Conservation (phyloP, 257 asterid genomes). For the Solanum commersonii region DNA sequence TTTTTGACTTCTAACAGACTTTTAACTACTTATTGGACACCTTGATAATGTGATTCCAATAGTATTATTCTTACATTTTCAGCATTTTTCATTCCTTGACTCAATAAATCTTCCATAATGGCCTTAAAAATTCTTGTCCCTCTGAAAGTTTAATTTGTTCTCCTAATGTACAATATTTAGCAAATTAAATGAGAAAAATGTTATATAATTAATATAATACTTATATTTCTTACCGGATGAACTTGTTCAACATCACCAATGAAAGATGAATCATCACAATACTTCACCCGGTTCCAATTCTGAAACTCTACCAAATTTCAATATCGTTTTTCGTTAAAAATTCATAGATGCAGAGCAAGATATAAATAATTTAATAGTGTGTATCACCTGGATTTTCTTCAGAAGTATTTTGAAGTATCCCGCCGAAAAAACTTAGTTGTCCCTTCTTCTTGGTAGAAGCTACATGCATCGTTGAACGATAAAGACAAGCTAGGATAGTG, state of each 20-base stretch:
- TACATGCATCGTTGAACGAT: conserved; percentile 3
- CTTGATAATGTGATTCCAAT: too few species aligned
- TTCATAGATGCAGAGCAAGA: background rate
- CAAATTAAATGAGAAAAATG: background rate
- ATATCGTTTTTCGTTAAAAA: background rate
- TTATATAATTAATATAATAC: background rate
- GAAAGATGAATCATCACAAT: conserved; percentile 74
- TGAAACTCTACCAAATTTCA: conserved; percentile 38
- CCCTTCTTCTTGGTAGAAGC: conserved; percentile 46
- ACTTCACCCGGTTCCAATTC: conserved; percentile 66
- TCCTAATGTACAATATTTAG: background rate
- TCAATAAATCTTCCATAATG: background rate
- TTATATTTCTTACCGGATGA: conserved; percentile 34
- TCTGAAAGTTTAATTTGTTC: conserved; percentile 16
- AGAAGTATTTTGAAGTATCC: too few species aligned
- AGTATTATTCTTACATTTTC: conserved; percentile 15
- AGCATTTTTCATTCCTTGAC: conserved; percentile 26
- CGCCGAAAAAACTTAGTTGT: too few species aligned
- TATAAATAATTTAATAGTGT: too few species aligned
- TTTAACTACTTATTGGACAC: too few species aligned
- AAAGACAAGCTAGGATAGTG: background rate
- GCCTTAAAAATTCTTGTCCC: conserved; percentile 14
- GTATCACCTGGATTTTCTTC: too few species aligned
- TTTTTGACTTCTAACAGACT: too few species aligned
- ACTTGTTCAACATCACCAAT: conserved; percentile 72